Conservation (phyloP, 129 eudicot species). For the Oenanthe sinensis region DNA sequence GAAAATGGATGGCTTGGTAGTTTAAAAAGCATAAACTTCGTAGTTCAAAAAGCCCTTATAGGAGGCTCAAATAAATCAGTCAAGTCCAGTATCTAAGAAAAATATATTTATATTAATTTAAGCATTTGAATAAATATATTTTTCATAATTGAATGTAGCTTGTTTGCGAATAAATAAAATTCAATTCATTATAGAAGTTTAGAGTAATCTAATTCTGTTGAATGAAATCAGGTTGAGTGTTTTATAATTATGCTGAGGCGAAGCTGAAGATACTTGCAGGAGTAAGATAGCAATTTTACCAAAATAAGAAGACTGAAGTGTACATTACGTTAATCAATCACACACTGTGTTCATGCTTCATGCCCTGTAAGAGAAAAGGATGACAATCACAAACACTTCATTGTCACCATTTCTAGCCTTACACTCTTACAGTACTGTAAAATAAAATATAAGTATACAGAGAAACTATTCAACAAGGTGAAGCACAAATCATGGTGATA, state of each 20-base stretch:
- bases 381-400: background rate
- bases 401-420: background rate
- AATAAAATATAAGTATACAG: background rate
- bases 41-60: too few species aligned
- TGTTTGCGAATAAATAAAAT: background rate
- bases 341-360: background rate
- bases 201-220: background rate
- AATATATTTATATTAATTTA: too few species aligned
- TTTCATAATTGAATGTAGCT: background rate
- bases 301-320: background rate
- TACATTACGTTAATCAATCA: background rate
- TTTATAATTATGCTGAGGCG: background rate
- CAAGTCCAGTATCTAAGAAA: too few species aligned
- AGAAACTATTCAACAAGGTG: background rate
- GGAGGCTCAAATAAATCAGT: too few species aligned
- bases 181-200: background rate
- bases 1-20: background rate
- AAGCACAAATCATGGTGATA: background rate
- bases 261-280: background rate
- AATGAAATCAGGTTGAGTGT: background rate
- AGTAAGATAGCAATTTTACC: background rate
- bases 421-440: background rate
- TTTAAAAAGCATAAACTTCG: too few species aligned
- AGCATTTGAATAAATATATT: too few species aligned
- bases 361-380: background rate